A percentile compares a stretch with the other conserved stretches of the same genome.
Conservation (phyloP, 1,139 yeast genomes). For the Taphrina populina region DNA sequence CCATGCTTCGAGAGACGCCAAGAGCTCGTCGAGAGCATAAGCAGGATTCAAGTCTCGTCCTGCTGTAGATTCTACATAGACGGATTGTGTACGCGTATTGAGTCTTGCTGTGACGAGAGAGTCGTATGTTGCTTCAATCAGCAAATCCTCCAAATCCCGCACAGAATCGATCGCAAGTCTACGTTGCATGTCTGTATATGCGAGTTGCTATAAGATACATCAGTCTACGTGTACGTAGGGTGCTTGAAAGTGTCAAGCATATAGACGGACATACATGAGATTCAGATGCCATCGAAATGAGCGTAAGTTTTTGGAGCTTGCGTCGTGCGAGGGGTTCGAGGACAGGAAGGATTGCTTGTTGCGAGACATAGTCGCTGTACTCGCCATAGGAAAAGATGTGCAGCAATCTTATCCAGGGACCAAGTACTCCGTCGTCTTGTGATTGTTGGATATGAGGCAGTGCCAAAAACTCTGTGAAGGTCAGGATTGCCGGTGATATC, state of each 20-base stretch:
- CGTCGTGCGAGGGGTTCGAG: background rate
- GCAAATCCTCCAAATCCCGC: slow-evolving; percentile 9
- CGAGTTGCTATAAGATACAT: background rate
- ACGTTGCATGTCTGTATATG: slow-evolving; percentile 2
- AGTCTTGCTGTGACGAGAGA: slow-evolving; percentile 19
- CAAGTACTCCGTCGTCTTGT: background rate
- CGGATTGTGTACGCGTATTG: slow-evolving; percentile 6
- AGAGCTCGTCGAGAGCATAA: background rate
- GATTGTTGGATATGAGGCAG: slow-evolving; percentile 1
- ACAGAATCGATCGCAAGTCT: slow-evolving; percentile 3
- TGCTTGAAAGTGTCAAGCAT: background rate
- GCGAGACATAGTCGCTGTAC: slow-evolving; percentile 6
- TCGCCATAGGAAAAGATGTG: slow-evolving; percentile 21
- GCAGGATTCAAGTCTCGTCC: slow-evolving; percentile 17
- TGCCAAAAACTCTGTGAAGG: slow-evolving; percentile 5
- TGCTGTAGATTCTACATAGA: slow-evolving; percentile 6
- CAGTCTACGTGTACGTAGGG: background rate
- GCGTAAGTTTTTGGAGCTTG: slow-evolving; percentile 22
- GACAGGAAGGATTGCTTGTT: background rate
- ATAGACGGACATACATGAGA: slow-evolving; percentile 6
- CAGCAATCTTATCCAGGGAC: background rate
- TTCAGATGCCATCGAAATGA: slow-evolving; percentile 9
- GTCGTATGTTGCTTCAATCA: slow-evolving; percentile 23
- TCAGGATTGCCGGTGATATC: slow-evolving; percentile 12
- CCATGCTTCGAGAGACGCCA: background rate